Evolutionary conservation across 345 rosid species (phyloP).

Genomic region (Salix brachista): DNA sequence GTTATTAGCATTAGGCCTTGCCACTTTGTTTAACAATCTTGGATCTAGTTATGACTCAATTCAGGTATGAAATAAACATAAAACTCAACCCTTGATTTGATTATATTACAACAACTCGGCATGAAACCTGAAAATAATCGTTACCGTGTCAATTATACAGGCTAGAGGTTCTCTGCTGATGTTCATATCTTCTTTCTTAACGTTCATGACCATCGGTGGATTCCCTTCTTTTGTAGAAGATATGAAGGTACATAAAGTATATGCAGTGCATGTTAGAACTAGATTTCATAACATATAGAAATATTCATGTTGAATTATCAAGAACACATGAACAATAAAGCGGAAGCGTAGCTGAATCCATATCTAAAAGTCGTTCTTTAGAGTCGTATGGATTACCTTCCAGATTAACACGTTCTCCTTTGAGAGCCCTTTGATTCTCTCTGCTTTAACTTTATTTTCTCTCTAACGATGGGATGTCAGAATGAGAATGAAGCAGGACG

Average conservation of each 20-base stretch:
- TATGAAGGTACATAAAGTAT: constrained; percentile 37
- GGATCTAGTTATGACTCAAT: constrained; percentile 4
- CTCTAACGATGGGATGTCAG: too few species aligned
- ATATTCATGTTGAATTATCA: too few species aligned
- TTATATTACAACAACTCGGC: neutral
- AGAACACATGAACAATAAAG: too few species aligned
- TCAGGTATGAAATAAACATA: constrained; percentile 15
- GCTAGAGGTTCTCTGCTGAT: constrained; percentile 42
- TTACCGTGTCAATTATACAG: constrained; percentile 15
- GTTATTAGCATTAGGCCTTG: constrained; percentile 21
- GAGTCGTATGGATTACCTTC: too few species aligned
- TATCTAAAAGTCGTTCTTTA: too few species aligned
- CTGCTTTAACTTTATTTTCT: too few species aligned
- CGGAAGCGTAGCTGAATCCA: too few species aligned
- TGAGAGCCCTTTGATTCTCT: too few species aligned
- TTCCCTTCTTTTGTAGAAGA: constrained; percentile 63
- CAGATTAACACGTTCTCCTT: too few species aligned
- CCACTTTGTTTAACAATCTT: constrained; percentile 1
- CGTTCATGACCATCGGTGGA: constrained; percentile 50
- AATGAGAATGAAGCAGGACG: too few species aligned
- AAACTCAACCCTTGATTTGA: neutral
- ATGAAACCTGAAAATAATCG: neutral
- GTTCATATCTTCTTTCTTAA: constrained; percentile 46
- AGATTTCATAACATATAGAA: too few species aligned
- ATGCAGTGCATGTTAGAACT: too few species aligned